A percentile compares a stretch with the other conserved stretches of the same genome.
Evolutionary conservation across 805 yeast genomes (phyloP).

Genomic region (Wickerhamiella australiensis): DNA sequence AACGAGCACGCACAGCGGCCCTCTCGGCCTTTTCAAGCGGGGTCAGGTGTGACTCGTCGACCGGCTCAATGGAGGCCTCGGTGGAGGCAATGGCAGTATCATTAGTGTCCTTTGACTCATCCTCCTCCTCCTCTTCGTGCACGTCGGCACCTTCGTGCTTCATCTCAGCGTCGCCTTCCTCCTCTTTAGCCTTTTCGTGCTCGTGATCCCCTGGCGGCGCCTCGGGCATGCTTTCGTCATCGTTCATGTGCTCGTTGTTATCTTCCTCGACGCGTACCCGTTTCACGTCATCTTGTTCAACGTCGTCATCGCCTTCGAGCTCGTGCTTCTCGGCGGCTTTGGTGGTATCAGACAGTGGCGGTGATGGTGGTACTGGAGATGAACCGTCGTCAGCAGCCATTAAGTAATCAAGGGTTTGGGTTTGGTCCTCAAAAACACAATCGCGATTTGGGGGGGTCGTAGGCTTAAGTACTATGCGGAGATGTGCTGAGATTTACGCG

Average conservation of each 20-base stretch:
- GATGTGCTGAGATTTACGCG: constrained; percentile 10
- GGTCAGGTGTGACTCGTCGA: constrained; percentile 10
- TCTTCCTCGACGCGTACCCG: constrained; percentile 12
- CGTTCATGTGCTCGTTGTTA: background rate
- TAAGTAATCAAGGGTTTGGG: constrained; percentile 9
- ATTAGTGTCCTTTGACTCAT: too few relatives aligned
- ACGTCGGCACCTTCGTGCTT: background rate
- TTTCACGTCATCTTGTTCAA: constrained; percentile 14
- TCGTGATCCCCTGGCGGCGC: background rate
- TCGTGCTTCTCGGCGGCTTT: constrained; percentile 14
- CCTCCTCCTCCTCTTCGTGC: constrained; percentile 1
- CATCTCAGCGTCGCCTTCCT: background rate
- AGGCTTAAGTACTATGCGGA: constrained; percentile 9
- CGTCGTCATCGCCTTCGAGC: constrained; percentile 16
- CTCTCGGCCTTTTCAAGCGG: constrained; percentile 20
- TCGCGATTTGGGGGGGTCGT: constrained; percentile 1
- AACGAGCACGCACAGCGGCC: constrained; percentile 20
- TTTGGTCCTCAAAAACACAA: constrained; percentile 2
- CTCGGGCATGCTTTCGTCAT: background rate
- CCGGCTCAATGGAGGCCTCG: constrained; percentile 1
- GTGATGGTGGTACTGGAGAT: constrained; percentile 1
- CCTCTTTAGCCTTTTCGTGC: constrained; percentile 6
- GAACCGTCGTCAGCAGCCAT: constrained; percentile 3
- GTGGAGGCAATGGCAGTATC: background rate
- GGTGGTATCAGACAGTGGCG: background rate